A percentile compares a stretch with the other conserved stretches of the same genome.
phyloP scores from a whole-genome alignment of 352 stramenopile species.

The Thalassiosira sp. region DNA sequence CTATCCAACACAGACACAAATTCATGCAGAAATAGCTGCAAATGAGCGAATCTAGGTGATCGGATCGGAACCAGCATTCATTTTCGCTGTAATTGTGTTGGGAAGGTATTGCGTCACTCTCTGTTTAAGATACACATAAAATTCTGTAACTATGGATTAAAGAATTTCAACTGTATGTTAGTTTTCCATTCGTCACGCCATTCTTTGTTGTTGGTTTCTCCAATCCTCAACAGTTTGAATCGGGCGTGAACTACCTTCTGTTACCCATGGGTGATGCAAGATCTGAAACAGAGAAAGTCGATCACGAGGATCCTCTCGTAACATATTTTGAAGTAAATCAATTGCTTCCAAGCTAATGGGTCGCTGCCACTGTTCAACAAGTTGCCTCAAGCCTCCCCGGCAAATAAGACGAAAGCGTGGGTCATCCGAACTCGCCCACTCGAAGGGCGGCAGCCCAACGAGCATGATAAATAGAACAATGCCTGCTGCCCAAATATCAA shows the following conservation, averaged over 20 bases:
- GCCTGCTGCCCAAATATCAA: conserved; percentile 85
- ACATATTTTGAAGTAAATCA: conserved; percentile 76
- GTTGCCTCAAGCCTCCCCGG: conserved; percentile 54
- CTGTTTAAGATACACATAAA: background rate
- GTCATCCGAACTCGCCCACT: conserved; percentile 87
- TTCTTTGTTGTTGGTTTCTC: conserved; percentile 7
- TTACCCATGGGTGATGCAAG: conserved; percentile 71
- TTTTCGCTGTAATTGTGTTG: too few relatives aligned
- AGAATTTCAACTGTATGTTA: background rate
- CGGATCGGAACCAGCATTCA: background rate
- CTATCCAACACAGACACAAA: conserved; percentile 82
- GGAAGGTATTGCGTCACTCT: too few relatives aligned
- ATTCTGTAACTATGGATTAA: background rate
- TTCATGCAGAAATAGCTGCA: conserved; percentile 78
- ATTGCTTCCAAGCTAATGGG: conserved; percentile 45
- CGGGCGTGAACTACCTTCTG: conserved; percentile 27
- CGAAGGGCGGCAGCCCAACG: conserved; percentile 90
- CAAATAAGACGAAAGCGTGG: conserved; percentile 86
- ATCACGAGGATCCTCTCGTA: conserved; percentile 65
- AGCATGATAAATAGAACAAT: conserved; percentile 94
- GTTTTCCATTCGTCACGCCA: background rate
- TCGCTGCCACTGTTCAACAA: conserved; percentile 61
- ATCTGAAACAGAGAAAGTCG: conserved; percentile 65
- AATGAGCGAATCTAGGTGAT: conserved; percentile 36
- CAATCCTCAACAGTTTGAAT: conserved; percentile 7